Evolutionary conservation across 768 basidiomycete genomes (phyloP).

Genomic region (Suillus luteus): DNA sequence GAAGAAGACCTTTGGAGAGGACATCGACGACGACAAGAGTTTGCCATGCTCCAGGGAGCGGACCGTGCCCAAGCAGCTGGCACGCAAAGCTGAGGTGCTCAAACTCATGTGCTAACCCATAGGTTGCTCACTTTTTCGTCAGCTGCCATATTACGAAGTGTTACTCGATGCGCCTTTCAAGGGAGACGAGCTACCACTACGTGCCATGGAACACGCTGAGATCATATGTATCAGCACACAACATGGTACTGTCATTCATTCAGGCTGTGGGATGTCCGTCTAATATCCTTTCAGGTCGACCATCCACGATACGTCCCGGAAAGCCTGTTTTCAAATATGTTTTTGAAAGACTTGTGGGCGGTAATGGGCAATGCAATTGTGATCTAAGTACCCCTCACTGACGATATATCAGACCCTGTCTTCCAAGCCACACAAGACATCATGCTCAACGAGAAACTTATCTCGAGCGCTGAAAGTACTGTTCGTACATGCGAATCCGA

Average conservation of each 20-base stretch:
- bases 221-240: slow-evolving; percentile 77
- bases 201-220: slow-evolving; percentile 87
- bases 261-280: neutral
- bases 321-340: slow-evolving; percentile 88
- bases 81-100: slow-evolving; percentile 61
- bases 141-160: slow-evolving; percentile 84
- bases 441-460: slow-evolving; percentile 70
- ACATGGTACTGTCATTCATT: slow-evolving; percentile 52
- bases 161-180: slow-evolving; percentile 88
- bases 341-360: slow-evolving; percentile 79
- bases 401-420: slow-evolving; percentile 53
- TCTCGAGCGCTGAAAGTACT: slow-evolving; percentile 58
- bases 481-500: slow-evolving; percentile 79
- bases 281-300: slow-evolving; percentile 59
- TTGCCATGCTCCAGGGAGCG: slow-evolving; percentile 86
- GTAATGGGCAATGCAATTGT: slow-evolving; percentile 36
- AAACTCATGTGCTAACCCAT: slow-evolving; percentile 30
- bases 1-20: slow-evolving; percentile 93
- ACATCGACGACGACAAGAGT: slow-evolving; percentile 81
- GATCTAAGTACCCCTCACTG: slow-evolving; percentile 7
- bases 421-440: slow-evolving; percentile 86
- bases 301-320: slow-evolving; percentile 83
- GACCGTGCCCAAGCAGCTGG: slow-evolving; percentile 74
- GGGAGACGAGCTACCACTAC: slow-evolving; percentile 79
- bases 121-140: neutral